Conservation (phyloP, 1,284 basidiomycete genomes). For the Fomitiporia mediterranea region DNA sequence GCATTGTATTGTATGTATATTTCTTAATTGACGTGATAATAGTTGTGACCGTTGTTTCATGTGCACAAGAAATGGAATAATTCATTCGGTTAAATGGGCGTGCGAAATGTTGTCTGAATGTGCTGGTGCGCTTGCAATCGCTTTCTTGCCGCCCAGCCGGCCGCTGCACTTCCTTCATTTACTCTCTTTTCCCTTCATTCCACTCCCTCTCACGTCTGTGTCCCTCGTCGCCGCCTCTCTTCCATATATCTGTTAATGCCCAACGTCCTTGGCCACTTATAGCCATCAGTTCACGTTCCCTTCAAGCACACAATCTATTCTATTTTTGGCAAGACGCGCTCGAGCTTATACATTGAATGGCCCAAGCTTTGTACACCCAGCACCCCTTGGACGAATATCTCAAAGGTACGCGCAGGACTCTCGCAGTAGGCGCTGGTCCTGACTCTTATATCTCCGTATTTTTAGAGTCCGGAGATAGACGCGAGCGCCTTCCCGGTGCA, state of each 20-base stretch:
- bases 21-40: too few relatives aligned
- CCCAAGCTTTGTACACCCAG: constrained; percentile 71
- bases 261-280: background rate
- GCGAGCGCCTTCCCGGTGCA: constrained; percentile 11
- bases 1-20: background rate
- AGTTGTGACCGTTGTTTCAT: background rate
- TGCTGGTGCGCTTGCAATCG: background rate
- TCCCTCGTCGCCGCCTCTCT: background rate
- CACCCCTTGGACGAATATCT: constrained; percentile 74
- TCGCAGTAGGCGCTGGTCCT: background rate
- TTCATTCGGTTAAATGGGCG: too few relatives aligned
- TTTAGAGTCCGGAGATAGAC: constrained; percentile 14
- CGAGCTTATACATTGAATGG: constrained; percentile 44
- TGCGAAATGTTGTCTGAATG: background rate
- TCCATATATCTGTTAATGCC: background rate
- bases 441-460: background rate
- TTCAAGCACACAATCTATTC: background rate
- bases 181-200: background rate
- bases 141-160: background rate
- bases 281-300: background rate
- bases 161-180: background rate
- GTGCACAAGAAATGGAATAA: background rate
- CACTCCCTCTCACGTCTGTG: background rate
- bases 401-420: constrained; percentile 44
- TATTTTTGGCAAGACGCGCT: background rate